Conservation (phyloP, 345 rosid genomes). For the Corymbia maculata region DNA sequence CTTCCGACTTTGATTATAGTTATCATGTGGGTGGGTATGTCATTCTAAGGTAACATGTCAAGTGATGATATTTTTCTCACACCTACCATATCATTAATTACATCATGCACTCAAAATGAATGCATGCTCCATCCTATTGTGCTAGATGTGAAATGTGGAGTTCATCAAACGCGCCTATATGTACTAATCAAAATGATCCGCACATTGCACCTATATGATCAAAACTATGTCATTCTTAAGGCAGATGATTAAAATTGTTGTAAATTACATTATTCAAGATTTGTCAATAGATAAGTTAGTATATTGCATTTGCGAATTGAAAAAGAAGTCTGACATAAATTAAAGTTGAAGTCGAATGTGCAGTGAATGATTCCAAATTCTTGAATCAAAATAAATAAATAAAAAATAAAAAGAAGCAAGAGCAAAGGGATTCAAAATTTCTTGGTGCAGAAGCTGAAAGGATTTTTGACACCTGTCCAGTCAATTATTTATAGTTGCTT, state of each 20-base stretch:
- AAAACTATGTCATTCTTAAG: not conserved
- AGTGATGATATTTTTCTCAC: not conserved
- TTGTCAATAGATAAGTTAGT: not conserved
- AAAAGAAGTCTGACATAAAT: not conserved
- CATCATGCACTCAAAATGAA: not conserved
- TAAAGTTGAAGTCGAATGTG: not conserved
- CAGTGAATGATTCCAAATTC: not conserved
- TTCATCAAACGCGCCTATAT: not conserved
- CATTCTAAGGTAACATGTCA: not conserved
- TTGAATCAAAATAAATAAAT: not conserved
- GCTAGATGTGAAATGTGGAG: not conserved
- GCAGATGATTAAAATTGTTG: not conserved
- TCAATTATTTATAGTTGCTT: not conserved
- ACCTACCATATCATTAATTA: not conserved
- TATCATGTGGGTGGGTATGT: not conserved
- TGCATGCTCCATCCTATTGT: not conserved
- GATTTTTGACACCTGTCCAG: not conserved
- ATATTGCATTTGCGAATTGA: not conserved
- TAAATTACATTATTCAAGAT: not conserved
- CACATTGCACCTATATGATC: not conserved
- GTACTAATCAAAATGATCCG: not conserved
- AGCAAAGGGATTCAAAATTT: not conserved
- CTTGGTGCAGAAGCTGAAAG: not conserved
- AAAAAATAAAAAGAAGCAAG: not conserved
- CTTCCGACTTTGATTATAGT: not conserved